Evolutionary conservation across 2,329 filamentous ascomycete species (phyloP).

Genomic region (Xylariaceae sp.): DNA sequence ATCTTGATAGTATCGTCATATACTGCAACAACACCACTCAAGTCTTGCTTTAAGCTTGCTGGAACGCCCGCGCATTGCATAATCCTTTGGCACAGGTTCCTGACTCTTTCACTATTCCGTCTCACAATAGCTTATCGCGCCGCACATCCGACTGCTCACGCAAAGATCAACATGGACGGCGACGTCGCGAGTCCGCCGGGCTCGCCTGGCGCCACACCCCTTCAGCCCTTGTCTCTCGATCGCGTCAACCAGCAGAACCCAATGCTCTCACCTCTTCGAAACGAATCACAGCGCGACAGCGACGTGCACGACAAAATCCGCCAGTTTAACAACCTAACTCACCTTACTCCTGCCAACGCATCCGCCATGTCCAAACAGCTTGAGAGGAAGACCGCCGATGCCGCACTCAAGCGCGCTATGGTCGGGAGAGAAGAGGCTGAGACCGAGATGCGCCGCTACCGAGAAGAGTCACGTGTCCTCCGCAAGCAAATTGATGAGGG

Average conservation of each 20-base stretch:
- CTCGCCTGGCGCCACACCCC: conserved; percentile 24
- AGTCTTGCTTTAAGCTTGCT: no score
- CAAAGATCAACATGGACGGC: conserved; percentile 23
- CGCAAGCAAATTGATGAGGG: conserved; percentile 60
- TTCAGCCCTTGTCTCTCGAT: conserved; percentile 28
- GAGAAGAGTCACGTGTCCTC: conserved; percentile 56
- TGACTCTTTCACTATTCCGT: not conserved
- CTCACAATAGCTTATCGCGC: not conserved
- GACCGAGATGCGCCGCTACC: conserved; percentile 59
- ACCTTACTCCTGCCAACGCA: conserved; percentile 8
- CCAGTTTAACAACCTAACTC: conserved; percentile 30
- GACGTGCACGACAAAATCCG: conserved; percentile 33
- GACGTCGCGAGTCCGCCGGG: conserved; percentile 19
- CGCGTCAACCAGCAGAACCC: conserved; percentile 29
- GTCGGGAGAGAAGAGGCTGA: conserved; percentile 69
- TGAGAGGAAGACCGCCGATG: conserved; percentile 62
- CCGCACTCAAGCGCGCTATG: conserved; percentile 62
- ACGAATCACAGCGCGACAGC: conserved; percentile 25
- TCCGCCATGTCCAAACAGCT: conserved; percentile 49
- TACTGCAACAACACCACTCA: no score
- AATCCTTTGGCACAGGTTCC: not conserved
- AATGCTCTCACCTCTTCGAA: conserved; percentile 17
- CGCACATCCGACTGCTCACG: not conserved
- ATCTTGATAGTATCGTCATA: no score
- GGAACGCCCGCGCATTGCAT: not conserved